Percentiles rank a stretch among this genome's conserved stretches.
Conservation (phyloP, 768 basidiomycete species). For the Termitomyces bulborhizus region DNA sequence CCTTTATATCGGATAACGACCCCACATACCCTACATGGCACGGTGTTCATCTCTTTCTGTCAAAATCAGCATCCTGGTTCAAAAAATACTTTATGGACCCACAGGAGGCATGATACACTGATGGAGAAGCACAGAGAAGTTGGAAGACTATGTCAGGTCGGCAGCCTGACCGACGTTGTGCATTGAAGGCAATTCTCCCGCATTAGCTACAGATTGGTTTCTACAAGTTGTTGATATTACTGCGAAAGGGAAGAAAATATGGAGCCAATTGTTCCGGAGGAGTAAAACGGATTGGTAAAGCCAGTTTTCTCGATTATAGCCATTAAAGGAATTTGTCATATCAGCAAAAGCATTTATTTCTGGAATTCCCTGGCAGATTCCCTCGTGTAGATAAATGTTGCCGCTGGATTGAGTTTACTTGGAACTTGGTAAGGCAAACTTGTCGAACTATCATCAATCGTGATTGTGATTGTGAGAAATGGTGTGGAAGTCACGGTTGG, state of each 20-base stretch:
- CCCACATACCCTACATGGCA: slow-evolving; percentile 15
- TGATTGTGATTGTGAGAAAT: no score
- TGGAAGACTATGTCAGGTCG: neutral
- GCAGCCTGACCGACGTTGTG: neutral
- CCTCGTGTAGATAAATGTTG: no score
- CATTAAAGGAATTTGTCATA: no score
- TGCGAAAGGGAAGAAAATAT: slow-evolving; percentile 5
- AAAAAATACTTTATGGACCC: neutral
- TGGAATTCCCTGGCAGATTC: no score
- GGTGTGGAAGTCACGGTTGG: no score
- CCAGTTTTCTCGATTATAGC: no score
- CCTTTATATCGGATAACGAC: slow-evolving; percentile 15
- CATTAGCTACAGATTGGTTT: slow-evolving; percentile 12
- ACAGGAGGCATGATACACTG: slow-evolving; percentile 10
- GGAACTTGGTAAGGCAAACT: no score
- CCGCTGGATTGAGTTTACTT: no score
- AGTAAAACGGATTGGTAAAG: slow-evolving; percentile 11
- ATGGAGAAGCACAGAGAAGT: neutral
- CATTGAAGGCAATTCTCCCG: slow-evolving; percentile 7
- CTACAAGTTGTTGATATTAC: slow-evolving; percentile 10
- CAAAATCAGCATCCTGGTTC: neutral
- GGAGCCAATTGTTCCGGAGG: slow-evolving; percentile 10
- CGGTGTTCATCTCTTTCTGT: slow-evolving; percentile 15
- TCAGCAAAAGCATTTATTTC: no score
- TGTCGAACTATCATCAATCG: no score